phyloP scores from a whole-genome alignment of 2,329 filamentous ascomycete species.

The Neurospora sp. region DNA sequence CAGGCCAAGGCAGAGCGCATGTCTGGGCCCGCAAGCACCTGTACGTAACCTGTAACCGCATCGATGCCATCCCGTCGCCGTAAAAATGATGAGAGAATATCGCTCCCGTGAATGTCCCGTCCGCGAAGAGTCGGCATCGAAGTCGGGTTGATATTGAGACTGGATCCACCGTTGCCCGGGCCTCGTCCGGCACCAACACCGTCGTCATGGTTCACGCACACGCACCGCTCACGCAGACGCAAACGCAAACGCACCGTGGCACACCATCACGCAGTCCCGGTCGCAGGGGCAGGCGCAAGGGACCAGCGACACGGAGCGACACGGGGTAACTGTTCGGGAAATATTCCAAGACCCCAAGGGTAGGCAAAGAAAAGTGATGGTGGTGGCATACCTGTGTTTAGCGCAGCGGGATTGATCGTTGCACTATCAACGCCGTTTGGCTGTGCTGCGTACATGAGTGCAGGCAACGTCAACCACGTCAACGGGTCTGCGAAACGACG shows the following conservation, averaged over 20 bases:
- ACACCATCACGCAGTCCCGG: neutral
- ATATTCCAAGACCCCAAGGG: neutral
- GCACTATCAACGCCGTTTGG: conserved; percentile 72
- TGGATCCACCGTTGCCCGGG: neutral
- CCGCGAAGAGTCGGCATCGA: neutral
- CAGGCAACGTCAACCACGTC: conserved; percentile 33
- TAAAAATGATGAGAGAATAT: neutral
- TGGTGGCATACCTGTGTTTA: conserved; percentile 61
- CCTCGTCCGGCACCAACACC: neutral
- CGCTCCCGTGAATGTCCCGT: neutral
- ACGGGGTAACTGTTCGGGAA: neutral
- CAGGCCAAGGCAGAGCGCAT: neutral
- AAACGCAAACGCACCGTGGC: neutral
- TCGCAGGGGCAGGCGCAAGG: neutral
- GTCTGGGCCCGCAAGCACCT: neutral
- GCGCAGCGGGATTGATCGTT: conserved; percentile 82
- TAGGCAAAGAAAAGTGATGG: conserved; percentile 15
- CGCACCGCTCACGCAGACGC: neutral
- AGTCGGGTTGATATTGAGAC: neutral
- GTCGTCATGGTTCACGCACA: neutral
- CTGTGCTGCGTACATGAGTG: conserved; percentile 49
- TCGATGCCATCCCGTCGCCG: neutral
- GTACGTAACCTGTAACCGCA: neutral
- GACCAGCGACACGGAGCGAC: neutral
- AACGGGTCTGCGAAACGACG: conserved; percentile 44